Base-by-base conservation (phyloP, 345 rosid genomes). In the Brassica carinata region DNA sequence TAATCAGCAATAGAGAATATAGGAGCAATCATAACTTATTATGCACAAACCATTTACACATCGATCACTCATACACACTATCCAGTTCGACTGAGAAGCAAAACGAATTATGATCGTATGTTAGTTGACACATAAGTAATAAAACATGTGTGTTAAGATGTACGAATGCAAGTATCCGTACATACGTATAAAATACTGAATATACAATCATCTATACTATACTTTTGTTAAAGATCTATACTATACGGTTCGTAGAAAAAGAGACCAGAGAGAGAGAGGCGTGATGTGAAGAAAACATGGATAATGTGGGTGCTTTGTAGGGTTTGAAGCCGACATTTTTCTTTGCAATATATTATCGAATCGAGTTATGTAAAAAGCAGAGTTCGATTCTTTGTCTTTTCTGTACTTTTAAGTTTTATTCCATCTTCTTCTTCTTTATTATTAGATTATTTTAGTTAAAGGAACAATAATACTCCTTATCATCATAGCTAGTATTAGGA, bases 301-400 rank as follows among this genome's bases (percentile, higher is more conserved):
- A 79, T 82, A 80, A 92, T 84, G 92, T 67, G 79, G 33, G 55
- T 18, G 51, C 76, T 70, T 6, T 90, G 97, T 87, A 80, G 90
- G 96, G 90, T 77, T 84, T 79, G 48, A 82, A 85, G 90, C 96
- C 78, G 87, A 90, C 96, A 90, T 69, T 68, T 74, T 64, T 69
- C 43, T 40, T 15, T 67, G 27, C 6, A 29, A 26, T 26, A 13
- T 34, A 5, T 71, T 55, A 63, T 64, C 19, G 38, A 75, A 81
- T 76, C 80, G 77, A 75, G 83, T 76, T 70, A 17, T 64, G 75
- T 71, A 8, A 55, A 75, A 81, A 81, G 80, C 33, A 64, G 80
- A 43, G 80, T 69, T 64, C 58, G 38, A 67, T 80, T 75, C 34
- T 67, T 55, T 76, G 77, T 76, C 77, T 65, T 55, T 76, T 81